Evolutionary conservation across 2,329 filamentous ascomycete genomes (phyloP), one percentile per base, ranked within the genome.

Genomic region (Aspergillus luchuensis): DNA sequence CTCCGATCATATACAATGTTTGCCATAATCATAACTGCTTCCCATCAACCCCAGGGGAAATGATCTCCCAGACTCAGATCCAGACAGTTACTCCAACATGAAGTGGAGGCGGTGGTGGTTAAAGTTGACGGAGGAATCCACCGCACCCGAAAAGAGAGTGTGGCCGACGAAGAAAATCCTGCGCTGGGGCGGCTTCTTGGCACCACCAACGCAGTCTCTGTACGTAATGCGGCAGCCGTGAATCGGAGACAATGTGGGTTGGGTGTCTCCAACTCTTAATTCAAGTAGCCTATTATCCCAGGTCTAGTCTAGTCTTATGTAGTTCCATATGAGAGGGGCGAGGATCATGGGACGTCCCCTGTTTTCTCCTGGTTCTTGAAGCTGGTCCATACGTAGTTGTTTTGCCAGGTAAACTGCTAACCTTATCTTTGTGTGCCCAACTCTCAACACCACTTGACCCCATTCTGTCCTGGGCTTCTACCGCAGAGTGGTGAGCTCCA

Each of bases 171-270:
- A 17, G 17, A 50, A 50, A 50, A 50, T 33, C 47, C 47, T 50
- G 47, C 47, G 30, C 47, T 28, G 25, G 25, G 23, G 45, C 21
- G 21, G 45, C 21, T n/a, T 17, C 45, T 49, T 49, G 45, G 45
- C 45, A 49, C 45, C 45, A 49, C 21, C 45, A 28, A 28, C 10
- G 47, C 28, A 17, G 47, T 8, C 47, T 30, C 36, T 53, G 50
- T 45, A 56, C 53, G 53, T 56, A 56, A 56, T 47, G n/a, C 53
- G 17, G 30, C 53, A n/a, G 39, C 53, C 53, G 53, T 28, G 39
- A 56, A 47, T 56, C 53, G 53, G 53, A 56, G 53, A 23, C 39
- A 41, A 21, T 1, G 17, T 28, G 15, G 28, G 17, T 17, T 25
- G 25, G 33, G 33, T 45, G 36, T 33, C 53, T 56, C 53, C 53